These are phyloP conservation scores for Chlorella vulgaris DNA, from an alignment of 139 green algal species.

Conservation along the genomic window DNA sequence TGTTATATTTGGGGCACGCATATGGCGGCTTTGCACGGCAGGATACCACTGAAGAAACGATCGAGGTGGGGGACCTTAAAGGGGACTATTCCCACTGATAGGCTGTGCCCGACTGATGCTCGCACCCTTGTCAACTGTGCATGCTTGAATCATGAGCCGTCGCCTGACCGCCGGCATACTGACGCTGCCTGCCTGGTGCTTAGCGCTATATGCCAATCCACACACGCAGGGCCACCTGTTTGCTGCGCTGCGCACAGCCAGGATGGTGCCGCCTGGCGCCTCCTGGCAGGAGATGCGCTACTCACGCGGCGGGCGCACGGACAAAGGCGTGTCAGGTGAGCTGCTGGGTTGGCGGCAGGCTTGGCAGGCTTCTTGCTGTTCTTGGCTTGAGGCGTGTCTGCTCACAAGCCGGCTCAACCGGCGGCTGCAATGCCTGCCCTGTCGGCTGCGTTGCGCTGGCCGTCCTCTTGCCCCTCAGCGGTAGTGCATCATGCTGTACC, in stretches of 20 bases:
- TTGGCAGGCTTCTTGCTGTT: conserved; percentile 88
- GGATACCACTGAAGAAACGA: conserved; percentile 69
- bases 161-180: too few relatives aligned
- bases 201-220: too few relatives aligned
- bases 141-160: too few relatives aligned
- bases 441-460: too few relatives aligned
- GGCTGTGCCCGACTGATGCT: too few relatives aligned
- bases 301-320: conserved; percentile 79
- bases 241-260: conserved; percentile 60
- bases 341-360: conserved; percentile 79
- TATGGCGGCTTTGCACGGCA: conserved; percentile 87
- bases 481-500: too few relatives aligned
- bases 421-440: not conserved
- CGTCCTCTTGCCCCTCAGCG: too few relatives aligned
- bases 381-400: too few relatives aligned
- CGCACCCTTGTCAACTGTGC: too few relatives aligned
- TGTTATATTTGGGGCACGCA: conserved; percentile 81
- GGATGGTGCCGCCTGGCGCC: conserved; percentile 62
- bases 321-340: conserved; percentile 67
- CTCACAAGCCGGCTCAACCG: too few relatives aligned
- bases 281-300: conserved; percentile 66
- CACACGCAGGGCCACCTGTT: conserved; percentile 79
- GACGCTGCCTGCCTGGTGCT: too few relatives aligned
- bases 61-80: conserved; percentile 62
- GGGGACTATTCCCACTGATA: not conserved